Conservation (phyloP, 2,329 filamentous ascomycete species). For the Exophiala oligosperma region DNA sequence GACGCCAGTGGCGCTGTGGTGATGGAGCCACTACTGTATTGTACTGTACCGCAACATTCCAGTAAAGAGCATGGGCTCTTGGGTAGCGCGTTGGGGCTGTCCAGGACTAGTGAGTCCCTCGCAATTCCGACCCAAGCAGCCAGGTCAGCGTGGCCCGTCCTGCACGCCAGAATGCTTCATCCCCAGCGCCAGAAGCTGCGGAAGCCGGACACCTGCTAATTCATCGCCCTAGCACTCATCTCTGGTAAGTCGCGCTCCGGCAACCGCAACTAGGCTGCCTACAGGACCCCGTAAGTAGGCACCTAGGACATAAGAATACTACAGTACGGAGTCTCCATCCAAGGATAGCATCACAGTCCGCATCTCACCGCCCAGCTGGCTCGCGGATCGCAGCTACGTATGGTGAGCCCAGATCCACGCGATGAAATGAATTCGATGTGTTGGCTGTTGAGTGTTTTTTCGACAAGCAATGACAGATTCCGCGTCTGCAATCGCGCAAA, state of each 20-base stretch:
- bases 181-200: neutral
- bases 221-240: neutral
- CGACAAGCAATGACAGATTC: neutral
- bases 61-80: too few species aligned
- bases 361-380: neutral
- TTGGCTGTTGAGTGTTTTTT: neutral
- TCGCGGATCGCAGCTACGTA: neutral
- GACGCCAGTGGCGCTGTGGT: too few species aligned
- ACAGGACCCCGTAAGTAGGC: too few species aligned
- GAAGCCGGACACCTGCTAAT: neutral
- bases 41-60: too few species aligned
- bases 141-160: neutral
- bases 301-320: neutral
- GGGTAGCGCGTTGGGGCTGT: neutral
- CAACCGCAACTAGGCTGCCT: neutral
- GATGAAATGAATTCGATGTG: too few species aligned
- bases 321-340: too few species aligned
- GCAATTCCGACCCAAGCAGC: neutral
- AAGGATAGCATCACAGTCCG: neutral
- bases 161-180: neutral
- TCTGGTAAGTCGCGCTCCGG: neutral
- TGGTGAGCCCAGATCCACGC: neutral
- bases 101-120: neutral
- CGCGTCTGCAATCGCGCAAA: neutral
- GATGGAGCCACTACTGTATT: too few species aligned